Base-by-base conservation (phyloP, 1,284 basidiomycete species). In the Ganoderma sinense region DNA sequence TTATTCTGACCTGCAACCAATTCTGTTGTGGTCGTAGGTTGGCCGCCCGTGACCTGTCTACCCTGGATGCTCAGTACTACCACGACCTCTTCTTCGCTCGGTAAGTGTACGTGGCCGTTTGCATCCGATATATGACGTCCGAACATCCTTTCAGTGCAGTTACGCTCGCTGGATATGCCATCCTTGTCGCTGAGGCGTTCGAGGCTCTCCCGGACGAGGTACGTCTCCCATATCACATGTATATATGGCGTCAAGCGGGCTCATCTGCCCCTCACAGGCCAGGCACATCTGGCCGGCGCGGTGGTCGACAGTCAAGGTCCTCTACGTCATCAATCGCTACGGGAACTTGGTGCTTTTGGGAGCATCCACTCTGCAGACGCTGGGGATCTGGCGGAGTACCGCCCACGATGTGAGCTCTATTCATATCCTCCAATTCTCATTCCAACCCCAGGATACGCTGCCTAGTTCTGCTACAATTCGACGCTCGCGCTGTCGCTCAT, bases 221-320 rank as follows among this genome's bases (percentile, higher is more conserved):
- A 41, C 13, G 65, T 40, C 6, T 8, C n/a, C n/a, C 26, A 11
- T 26, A 18, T 2, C 61, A 1, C 6, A 11, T 7, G 7, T 36
- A 20, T 2, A 20, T n/a, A 29, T 36, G 11, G 31, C 16, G 7
- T 41, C 23, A 51, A 20, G 13, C 36, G 65, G 18, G 18, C 29
- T 48, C 13, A 4, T 20, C 53, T 4, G 7, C 8, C 16, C 2
- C 56, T 7, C 26, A 13, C 41, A 74, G 73, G 62, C 71, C 43
- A 45, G 67, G 29, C 66, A 71, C 40, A 74, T 74, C 39, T 74
- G 73, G 73, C 70, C 71, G 1, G 70, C 73, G n/a, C 73, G 71
- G 40, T 69, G 69, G 70, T 74, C 73, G 29, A 62, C 60, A 3
- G 73, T 73, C 66, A 74, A 74, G 61, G 13, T 66, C 36, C 67